phyloP scores from a whole-genome alignment of 2,329 filamentous ascomycete genomes.

The Epichloe gansuensis region DNA sequence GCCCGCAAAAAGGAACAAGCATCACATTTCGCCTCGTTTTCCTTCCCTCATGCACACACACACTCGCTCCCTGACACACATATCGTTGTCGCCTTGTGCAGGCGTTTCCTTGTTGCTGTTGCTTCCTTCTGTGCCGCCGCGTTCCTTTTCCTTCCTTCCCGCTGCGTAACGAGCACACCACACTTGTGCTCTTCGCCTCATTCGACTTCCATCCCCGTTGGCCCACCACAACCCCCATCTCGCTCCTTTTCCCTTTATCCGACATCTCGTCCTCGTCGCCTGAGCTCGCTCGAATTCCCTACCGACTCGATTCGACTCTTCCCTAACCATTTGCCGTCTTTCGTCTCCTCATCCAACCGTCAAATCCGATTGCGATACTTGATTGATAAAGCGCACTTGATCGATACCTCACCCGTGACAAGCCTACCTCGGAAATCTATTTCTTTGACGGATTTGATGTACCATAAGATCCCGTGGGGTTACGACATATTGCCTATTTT shows the following conservation, averaged over 20 bases:
- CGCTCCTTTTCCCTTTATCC: background rate
- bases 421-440: background rate
- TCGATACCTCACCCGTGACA: background rate
- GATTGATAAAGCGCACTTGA: background rate
- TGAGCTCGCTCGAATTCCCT: background rate
- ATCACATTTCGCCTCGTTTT: background rate
- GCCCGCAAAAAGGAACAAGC: constrained; percentile 3
- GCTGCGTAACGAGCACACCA: background rate
- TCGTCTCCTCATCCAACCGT: background rate
- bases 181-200: background rate
- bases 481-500: background rate
- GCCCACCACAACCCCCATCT: background rate
- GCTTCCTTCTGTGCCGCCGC: background rate
- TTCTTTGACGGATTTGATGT: background rate
- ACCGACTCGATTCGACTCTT: background rate
- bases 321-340: background rate
- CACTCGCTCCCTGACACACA: background rate
- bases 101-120: background rate
- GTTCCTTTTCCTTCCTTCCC: background rate
- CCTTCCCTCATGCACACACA: background rate
- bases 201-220: background rate
- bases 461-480: background rate
- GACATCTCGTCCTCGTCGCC: background rate
- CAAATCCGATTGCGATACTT: background rate
- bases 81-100: background rate